Base-by-base conservation (phyloP, 768 basidiomycete species). In the Paxillus involutus region DNA sequence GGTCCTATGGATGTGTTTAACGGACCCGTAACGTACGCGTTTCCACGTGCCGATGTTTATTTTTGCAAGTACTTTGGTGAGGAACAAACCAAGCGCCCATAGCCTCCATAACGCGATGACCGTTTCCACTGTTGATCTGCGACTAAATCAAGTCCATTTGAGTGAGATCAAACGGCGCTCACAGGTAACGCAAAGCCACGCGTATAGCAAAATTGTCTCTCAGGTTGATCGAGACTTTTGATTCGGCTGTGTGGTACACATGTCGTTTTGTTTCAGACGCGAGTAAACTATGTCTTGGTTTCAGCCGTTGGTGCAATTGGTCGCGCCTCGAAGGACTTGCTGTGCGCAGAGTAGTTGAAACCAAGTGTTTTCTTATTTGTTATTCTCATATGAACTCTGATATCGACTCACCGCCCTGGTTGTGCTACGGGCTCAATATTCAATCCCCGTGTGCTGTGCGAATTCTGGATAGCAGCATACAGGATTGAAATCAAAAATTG, bases 371-470 rank as follows among this genome's bases (percentile, higher is more conserved):
- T 35, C 12, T 33, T 33, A 10, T 33, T 9, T 10, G 32, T 33
- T 3, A 12, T 67, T 44, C 52, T 59, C 21, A 37, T 64, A 66
- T 56, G 57, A 54, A 36, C 30, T 43, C 39, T 42, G 60, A 55
- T 60, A 55, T n/a, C n/a, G n/a, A n/a, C 58, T 21, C 65, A 63
- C 61, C 57, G 66, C 58, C 65, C 26, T 50, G 52, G 51, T 48
- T 19, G 55, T 55, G 21, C 35, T 48, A 51, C 66, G 65, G 66
- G 55, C 58, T 49, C 9, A 35, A 60, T 66, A 53, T 56, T 49
- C 9, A 35, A 60, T 66, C 50, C 35, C 66, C 61, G 58, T 21
- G 44, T 44, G 65, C 65, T 66, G 66, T 66, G 65, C 45, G 44
- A 55, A 45, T 19, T 32, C 26, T 17, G 37, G 16, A 46, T 24